Conservation (phyloP, 768 basidiomycete genomes). For the Boletus fagicola region DNA sequence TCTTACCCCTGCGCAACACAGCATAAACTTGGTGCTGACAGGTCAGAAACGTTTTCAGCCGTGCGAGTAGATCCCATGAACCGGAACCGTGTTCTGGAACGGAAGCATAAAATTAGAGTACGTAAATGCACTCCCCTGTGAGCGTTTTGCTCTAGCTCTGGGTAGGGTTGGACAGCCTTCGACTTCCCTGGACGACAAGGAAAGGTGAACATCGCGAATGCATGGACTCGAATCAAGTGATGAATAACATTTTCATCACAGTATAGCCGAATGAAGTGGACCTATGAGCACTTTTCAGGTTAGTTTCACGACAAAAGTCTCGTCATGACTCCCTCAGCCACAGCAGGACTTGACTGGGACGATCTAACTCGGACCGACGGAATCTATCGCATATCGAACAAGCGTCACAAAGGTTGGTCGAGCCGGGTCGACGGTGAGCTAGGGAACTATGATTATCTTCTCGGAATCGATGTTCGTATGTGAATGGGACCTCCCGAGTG, state of each 20-base stretch:
- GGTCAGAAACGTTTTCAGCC: constrained; percentile 63
- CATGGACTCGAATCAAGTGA: constrained; percentile 2
- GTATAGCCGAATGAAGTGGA: constrained; percentile 77
- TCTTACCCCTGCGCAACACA: constrained; percentile 28
- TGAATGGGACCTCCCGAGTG: background rate
- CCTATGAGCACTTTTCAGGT: constrained; percentile 79
- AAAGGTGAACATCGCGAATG: constrained; percentile 47
- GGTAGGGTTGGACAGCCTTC: constrained; percentile 82
- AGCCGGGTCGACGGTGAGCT: constrained; percentile 73
- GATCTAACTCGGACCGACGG: constrained; percentile 56
- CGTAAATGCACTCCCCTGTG: constrained; percentile 5
- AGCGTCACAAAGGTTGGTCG: constrained; percentile 78
- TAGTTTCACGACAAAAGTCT: constrained; percentile 1
- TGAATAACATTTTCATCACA: constrained; percentile 25
- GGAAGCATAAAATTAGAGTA: constrained; percentile 66
- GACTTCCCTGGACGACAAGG: constrained; percentile 75
- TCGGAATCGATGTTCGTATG: constrained; percentile 63
- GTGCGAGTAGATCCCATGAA: constrained; percentile 70
- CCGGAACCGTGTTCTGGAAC: constrained; percentile 59
- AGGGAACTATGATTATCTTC: constrained; percentile 86
- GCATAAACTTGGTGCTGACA: constrained; percentile 87
- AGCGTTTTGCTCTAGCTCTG: constrained; percentile 3
- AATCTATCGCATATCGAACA: constrained; percentile 71
- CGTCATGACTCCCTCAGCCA: background rate
- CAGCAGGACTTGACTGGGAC: constrained; percentile 81